Evolutionary conservation across 495 filamentous ascomycete species (phyloP).

Genomic region (Penicillium psychrofluorescens): DNA sequence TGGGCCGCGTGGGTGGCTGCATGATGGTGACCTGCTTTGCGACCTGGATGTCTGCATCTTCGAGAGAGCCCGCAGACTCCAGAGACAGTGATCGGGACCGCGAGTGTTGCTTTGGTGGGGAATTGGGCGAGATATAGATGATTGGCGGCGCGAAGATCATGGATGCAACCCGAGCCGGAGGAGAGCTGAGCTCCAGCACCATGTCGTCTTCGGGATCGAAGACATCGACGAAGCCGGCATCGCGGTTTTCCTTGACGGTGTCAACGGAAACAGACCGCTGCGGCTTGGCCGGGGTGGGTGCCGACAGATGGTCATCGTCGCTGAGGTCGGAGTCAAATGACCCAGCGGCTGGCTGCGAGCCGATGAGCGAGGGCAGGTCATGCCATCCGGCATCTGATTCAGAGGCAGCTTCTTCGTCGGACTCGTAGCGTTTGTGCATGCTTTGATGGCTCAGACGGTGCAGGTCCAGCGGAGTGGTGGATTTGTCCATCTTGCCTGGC

Average conservation of each 20-base stretch:
- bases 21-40: slow-evolving; percentile 30
- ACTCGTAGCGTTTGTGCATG: slow-evolving; percentile 34
- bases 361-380: slow-evolving; percentile 27
- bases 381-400: slow-evolving; percentile 31
- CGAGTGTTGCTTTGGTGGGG: slow-evolving; percentile 5
- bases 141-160: slow-evolving; percentile 26
- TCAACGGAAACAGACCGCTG: slow-evolving; percentile 33
- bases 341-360: slow-evolving; percentile 15
- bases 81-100: slow-evolving; percentile 24
- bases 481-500: slow-evolving; percentile 23
- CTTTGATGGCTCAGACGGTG: slow-evolving; percentile 30
- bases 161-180: slow-evolving; percentile 26
- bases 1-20: slow-evolving; percentile 27
- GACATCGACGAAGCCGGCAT: slow-evolving; percentile 25
- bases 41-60: slow-evolving; percentile 29
- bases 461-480: slow-evolving; percentile 20
- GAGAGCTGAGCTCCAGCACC: slow-evolving; percentile 32
- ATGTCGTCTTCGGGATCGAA: slow-evolving; percentile 31
- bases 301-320: slow-evolving; percentile 21
- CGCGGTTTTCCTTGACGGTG: slow-evolving; percentile 36
- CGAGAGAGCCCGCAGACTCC: slow-evolving; percentile 25
- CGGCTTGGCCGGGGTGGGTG: slow-evolving; percentile 14
- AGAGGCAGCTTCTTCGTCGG: slow-evolving; percentile 38
- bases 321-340: slow-evolving; percentile 26
- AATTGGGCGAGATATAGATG: slow-evolving; percentile 25